phyloP scores from a whole-genome alignment of 768 basidiomycete species.

The Stropharia rugosoannulata region DNA sequence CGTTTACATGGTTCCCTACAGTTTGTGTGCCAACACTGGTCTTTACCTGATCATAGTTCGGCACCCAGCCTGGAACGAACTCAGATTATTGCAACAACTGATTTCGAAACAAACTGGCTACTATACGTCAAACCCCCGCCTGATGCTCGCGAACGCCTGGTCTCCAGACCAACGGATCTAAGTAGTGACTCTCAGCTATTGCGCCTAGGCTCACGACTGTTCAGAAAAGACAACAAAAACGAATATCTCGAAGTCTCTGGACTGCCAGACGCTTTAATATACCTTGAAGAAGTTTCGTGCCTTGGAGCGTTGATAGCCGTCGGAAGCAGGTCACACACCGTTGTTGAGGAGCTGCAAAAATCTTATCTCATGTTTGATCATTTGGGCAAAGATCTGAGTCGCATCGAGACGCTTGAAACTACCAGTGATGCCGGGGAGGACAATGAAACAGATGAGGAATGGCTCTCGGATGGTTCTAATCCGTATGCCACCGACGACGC shows the following conservation, averaged over 20 bases:
- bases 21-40: not conserved
- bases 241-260: not conserved
- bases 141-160: not conserved
- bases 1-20: not conserved
- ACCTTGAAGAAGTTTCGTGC: not conserved
- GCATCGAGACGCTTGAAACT: not conserved
- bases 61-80: not conserved
- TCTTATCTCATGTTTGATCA: not conserved
- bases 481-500: not conserved
- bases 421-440: not conserved
- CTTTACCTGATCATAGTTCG: not conserved
- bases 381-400: not conserved
- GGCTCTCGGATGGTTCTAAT: not conserved
- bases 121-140: not conserved
- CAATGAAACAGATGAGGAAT: not conserved
- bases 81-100: not conserved
- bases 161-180: not conserved
- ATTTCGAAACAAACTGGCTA: not conserved
- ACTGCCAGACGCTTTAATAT: not conserved
- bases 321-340: not conserved
- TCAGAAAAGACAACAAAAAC: not conserved
- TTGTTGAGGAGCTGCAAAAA: not conserved
- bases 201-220: not conserved
- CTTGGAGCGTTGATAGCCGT: not conserved
- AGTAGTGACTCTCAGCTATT: not conserved